These are phyloP conservation scores for Saccharomycopsis sp. DNA, from an alignment of 805 yeast genomes.

Conservation along the genomic window DNA sequence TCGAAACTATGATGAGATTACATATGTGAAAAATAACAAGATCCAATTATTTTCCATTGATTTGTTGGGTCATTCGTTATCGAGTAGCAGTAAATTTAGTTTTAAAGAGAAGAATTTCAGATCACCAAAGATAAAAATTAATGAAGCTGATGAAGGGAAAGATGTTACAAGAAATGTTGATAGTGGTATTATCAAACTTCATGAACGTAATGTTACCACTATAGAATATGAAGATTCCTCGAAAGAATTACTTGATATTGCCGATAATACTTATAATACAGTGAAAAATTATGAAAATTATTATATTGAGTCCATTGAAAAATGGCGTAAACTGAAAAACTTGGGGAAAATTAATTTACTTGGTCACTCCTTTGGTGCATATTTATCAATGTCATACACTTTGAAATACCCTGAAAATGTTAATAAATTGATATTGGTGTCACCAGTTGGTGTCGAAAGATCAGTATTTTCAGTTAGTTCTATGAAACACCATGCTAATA, in stretches of 20 bases:
- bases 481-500: constrained; percentile 30
- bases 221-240: constrained; percentile 3
- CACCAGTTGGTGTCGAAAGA: constrained; percentile 78
- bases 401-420: constrained; percentile 49
- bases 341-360: constrained; percentile 52
- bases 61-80: constrained; percentile 64
- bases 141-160: constrained; percentile 18
- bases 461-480: constrained; percentile 48
- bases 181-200: constrained; percentile 20
- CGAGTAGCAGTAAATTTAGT: constrained; percentile 28
- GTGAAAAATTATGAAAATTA: constrained; percentile 44
- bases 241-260: constrained; percentile 28
- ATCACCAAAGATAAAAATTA: constrained; percentile 30
- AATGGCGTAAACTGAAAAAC: constrained; percentile 48
- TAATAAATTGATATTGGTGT: constrained; percentile 49
- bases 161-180: constrained; percentile 17
- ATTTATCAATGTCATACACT: constrained; percentile 59
- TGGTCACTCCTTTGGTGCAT: constrained; percentile 80
- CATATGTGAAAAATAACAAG: constrained; percentile 33
- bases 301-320: constrained; percentile 53
- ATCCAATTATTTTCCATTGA: constrained; percentile 57
- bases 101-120: constrained; percentile 34
- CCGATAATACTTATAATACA: constrained; percentile 32
- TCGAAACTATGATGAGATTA: constrained; percentile 54
- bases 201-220: constrained; percentile 24